phyloP scores from a whole-genome alignment of 108 stramenopile species.

The Bacterosira constricta region DNA sequence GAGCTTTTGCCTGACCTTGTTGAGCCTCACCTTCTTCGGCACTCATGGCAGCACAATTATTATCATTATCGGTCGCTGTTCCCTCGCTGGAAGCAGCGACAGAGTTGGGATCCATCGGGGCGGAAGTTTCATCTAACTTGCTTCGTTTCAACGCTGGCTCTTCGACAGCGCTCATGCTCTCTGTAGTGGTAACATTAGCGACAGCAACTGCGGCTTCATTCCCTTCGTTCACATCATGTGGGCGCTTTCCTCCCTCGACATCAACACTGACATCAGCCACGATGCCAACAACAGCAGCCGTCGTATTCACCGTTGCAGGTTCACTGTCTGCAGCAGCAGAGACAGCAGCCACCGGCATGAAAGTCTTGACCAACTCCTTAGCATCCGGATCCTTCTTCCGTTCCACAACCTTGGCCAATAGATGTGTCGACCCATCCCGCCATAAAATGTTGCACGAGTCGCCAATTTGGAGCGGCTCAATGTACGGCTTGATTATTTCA shows the following conservation, averaged over 20 bases:
- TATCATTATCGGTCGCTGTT: background rate
- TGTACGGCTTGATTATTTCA: background rate
- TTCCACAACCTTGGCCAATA: slow-evolving; percentile 63
- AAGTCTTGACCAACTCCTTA: too few relatives aligned
- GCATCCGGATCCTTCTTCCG: slow-evolving; percentile 13
- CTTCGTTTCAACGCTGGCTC: slow-evolving; percentile 11
- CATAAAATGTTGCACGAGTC: slow-evolving; percentile 68
- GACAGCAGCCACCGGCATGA: background rate
- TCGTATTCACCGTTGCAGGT: background rate
- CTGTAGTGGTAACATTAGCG: background rate
- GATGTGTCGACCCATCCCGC: slow-evolving; percentile 55
- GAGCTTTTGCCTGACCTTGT: background rate
- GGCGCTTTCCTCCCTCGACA: background rate
- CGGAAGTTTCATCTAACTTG: background rate
- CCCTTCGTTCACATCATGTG: background rate
- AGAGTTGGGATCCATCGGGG: background rate
- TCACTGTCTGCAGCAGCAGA: background rate
- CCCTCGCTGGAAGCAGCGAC: background rate
- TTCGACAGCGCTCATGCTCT: background rate
- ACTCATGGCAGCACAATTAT: background rate
- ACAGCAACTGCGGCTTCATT: background rate
- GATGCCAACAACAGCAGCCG: background rate
- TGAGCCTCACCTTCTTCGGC: background rate
- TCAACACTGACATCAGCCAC: slow-evolving; percentile 1
- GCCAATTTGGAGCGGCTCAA: slow-evolving; percentile 61